Percentiles rank a stretch among this genome's conserved stretches.
Evolutionary conservation across 23 red algal species (phyloP).

Genomic region (Agarophyton chilense): DNA sequence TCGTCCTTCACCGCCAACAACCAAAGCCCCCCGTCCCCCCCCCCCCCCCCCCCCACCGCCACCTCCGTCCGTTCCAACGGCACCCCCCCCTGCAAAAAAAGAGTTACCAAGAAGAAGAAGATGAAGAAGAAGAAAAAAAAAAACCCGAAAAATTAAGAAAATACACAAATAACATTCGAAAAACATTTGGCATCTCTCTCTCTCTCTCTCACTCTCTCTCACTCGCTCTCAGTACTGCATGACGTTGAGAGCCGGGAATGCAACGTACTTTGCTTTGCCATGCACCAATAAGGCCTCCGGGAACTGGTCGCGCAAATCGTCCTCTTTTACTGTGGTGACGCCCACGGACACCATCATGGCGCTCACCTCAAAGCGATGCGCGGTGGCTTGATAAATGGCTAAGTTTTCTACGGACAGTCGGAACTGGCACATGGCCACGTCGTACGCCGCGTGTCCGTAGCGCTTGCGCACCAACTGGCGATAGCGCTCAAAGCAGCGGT

Average conservation of each 20-base stretch:
- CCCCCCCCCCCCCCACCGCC: too few relatives aligned
- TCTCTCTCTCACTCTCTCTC: background rate
- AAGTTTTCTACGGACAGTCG: slow-evolving; percentile 40
- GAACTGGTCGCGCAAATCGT: slow-evolving; percentile 26
- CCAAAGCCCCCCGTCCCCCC: too few relatives aligned
- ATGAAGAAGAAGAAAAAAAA: too few relatives aligned
- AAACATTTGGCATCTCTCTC: too few relatives aligned
- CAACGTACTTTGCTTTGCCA: slow-evolving; percentile 67
- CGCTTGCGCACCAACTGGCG: slow-evolving; percentile 39
- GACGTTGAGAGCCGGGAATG: slow-evolving; percentile 25
- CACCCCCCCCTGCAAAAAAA: too few relatives aligned
- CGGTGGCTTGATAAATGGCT: slow-evolving; percentile 62
- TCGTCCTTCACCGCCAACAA: too few relatives aligned
- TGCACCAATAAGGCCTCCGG: slow-evolving; percentile 71
- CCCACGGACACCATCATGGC: slow-evolving; percentile 75
- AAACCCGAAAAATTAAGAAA: too few relatives aligned
- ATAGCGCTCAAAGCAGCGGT: slow-evolving; percentile 81
- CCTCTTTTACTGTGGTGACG: slow-evolving; percentile 34
- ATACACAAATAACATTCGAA: too few relatives aligned
- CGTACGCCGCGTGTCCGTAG: slow-evolving; percentile 82
- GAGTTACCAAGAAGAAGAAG: too few relatives aligned
- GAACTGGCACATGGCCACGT: slow-evolving; percentile 81
- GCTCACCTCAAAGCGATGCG: slow-evolving; percentile 77
- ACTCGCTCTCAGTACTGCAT: slow-evolving; percentile 32
- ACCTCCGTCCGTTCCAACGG: too few relatives aligned